phyloP scores from a whole-genome alignment of 345 rosid species.

The Gossypium ekmanianum region DNA sequence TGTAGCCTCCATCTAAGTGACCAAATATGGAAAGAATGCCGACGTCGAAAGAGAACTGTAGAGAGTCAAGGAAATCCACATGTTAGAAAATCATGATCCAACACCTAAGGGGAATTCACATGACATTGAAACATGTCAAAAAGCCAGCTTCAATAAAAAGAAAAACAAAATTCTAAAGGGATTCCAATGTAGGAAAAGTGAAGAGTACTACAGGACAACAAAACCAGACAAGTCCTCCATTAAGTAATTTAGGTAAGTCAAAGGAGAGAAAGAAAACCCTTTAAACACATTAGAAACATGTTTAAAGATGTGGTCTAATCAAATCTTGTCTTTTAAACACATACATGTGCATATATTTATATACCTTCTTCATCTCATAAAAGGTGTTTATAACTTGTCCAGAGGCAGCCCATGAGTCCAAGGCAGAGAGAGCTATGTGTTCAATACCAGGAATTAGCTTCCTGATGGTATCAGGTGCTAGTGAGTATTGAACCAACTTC shows the following conservation, averaged over 20 bases:
- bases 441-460: constrained; percentile 57
- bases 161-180: constrained; percentile 3
- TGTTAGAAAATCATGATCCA: constrained; percentile 12
- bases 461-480: constrained; percentile 51
- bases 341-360: neutral
- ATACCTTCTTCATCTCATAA: constrained; percentile 76
- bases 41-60: constrained; percentile 69
- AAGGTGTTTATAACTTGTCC: constrained; percentile 49
- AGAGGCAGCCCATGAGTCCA: constrained; percentile 48
- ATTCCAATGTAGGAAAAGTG: constrained; percentile 1
- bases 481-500: constrained; percentile 63
- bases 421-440: constrained; percentile 42
- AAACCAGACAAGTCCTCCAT: neutral
- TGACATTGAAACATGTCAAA: too few species aligned
- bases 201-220: neutral
- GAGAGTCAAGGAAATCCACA: constrained; percentile 10
- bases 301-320: neutral
- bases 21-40: constrained; percentile 75
- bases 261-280: neutral
- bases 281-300: constrained; percentile 14
- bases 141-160: neutral
- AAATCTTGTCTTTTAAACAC: neutral
- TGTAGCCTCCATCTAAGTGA: constrained; percentile 45
- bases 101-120: constrained; percentile 7
- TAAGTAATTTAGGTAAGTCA: neutral